phyloP scores from a whole-genome alignment of 2,329 filamentous ascomycete genomes.

The Orbilia blumenaviensis region DNA sequence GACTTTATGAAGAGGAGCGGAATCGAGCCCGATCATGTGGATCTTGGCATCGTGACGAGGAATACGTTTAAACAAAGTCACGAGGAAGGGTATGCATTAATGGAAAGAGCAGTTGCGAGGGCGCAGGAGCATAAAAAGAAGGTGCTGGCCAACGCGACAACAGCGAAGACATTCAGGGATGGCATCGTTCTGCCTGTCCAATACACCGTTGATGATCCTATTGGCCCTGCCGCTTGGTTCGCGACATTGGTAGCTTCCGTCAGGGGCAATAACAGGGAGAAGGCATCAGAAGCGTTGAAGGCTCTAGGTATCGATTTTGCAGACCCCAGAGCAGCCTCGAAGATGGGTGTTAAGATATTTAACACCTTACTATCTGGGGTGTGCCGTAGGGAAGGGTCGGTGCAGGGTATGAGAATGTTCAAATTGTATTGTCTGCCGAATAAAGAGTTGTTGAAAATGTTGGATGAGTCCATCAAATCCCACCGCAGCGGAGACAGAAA shows the following conservation, averaged over 20 bases:
- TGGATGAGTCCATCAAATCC: constrained; percentile 38
- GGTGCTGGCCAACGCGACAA: not conserved
- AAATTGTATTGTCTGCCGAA: constrained; percentile 45
- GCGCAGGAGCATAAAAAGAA: constrained; percentile 3
- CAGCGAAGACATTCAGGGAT: constrained; percentile 17
- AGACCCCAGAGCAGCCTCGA: constrained; percentile 26
- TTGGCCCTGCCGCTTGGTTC: constrained; percentile 40
- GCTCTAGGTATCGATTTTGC: constrained; percentile 31
- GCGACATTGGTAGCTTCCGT: constrained; percentile 20
- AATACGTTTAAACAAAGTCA: constrained; percentile 34
- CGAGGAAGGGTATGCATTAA: constrained; percentile 23
- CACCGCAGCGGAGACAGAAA: constrained; percentile 43
- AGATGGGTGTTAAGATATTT: constrained; percentile 46
- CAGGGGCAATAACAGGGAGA: constrained; percentile 24
- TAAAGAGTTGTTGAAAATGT: constrained; percentile 12
- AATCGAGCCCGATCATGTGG: constrained; percentile 36
- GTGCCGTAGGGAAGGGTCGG: constrained; percentile 35
- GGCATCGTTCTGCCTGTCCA: constrained; percentile 16
- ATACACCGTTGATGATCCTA: constrained; percentile 15
- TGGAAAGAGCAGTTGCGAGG: constrained; percentile 21
- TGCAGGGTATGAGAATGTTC: constrained; percentile 51
- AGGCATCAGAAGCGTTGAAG: constrained; percentile 29
- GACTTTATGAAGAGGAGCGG: constrained; percentile 51
- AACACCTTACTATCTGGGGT: constrained; percentile 32
- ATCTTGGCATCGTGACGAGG: constrained; percentile 32